These are phyloP conservation scores for Syncephalastrum racemosum DNA, from an alignment of 371 early-diverging fungal genomes.

Conservation along the genomic window DNA sequence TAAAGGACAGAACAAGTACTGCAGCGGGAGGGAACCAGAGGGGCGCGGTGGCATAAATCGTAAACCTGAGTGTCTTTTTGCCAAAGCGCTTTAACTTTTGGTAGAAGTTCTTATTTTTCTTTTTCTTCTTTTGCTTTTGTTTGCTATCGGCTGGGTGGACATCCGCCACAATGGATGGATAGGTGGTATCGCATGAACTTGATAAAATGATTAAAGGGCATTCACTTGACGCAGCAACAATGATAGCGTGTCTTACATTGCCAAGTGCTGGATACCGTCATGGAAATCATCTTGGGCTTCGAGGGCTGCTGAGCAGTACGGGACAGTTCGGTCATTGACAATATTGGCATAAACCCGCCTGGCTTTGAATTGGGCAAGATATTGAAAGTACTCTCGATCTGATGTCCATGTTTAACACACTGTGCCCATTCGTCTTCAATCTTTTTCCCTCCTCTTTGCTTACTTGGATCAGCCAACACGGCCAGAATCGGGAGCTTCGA, in stretches of 20 bases:
- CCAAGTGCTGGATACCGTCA: slow-evolving; percentile 33
- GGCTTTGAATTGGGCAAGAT: slow-evolving; percentile 48
- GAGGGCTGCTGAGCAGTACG: slow-evolving; percentile 66
- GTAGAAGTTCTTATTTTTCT: background rate
- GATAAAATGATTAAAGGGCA: background rate
- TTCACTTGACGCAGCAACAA: background rate
- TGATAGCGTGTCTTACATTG: slow-evolving; percentile 35
- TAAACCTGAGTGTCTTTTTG: background rate
- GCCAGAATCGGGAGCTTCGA: slow-evolving; percentile 46
- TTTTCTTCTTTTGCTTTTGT: background rate
- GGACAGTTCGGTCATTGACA: slow-evolving; percentile 68
- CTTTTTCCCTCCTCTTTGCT: slow-evolving; percentile 11
- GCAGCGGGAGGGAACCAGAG: slow-evolving; percentile 12
- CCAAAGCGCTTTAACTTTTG: background rate
- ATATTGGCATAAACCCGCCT: slow-evolving; percentile 68
- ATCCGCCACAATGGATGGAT: slow-evolving; percentile 7
- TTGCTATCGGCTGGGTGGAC: background rate
- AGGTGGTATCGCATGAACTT: slow-evolving; percentile 5
- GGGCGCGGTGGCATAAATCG: slow-evolving; percentile 1
- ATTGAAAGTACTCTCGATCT: slow-evolving; percentile 51
- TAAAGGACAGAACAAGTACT: slow-evolving; percentile 4
- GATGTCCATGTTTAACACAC: too few species aligned
- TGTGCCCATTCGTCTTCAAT: background rate
- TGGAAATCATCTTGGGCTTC: slow-evolving; percentile 51
- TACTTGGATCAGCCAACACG: slow-evolving; percentile 63